Conservation (phyloP, 1,284 basidiomycete genomes). For the Meripilus lineatus region DNA sequence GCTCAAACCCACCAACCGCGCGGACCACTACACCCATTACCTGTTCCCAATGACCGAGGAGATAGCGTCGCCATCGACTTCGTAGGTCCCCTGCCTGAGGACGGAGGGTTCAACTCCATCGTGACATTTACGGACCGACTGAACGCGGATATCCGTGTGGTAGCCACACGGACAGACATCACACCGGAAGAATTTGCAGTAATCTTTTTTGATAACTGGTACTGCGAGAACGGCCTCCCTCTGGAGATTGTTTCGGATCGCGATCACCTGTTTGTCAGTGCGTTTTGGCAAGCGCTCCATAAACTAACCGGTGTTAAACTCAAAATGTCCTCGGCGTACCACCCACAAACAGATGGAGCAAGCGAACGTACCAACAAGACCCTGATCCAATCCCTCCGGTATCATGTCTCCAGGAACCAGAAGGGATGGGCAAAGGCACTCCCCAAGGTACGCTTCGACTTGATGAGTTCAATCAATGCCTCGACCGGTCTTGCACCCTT, state of each 20-base stretch:
- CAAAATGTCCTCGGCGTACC: constrained; percentile 37
- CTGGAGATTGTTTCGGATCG: constrained; percentile 35
- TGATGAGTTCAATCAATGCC: constrained; percentile 27
- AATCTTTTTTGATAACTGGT: constrained; percentile 33
- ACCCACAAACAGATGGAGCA: constrained; percentile 33
- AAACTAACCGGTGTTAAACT: constrained; percentile 30
- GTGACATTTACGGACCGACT: constrained; percentile 32
- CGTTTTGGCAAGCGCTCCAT: constrained; percentile 37
- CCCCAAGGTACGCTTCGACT: constrained; percentile 29
- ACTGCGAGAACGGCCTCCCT: constrained; percentile 38
- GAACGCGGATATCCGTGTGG: constrained; percentile 30
- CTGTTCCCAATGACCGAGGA: constrained; percentile 17
- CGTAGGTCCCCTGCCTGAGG: constrained; percentile 33
- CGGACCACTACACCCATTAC: constrained; percentile 19
- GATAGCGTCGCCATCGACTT: constrained; percentile 38
- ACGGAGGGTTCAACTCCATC: constrained; percentile 33
- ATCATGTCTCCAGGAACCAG: constrained; percentile 25
- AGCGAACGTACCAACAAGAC: constrained; percentile 23
- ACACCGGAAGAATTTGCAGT: constrained; percentile 28
- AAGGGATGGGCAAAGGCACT: constrained; percentile 28
- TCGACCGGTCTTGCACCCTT: constrained; percentile 33
- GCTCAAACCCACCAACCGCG: constrained; percentile 5
- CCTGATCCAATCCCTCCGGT: constrained; percentile 23
- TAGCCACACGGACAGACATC: constrained; percentile 24
- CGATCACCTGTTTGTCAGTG: constrained; percentile 35